A percentile compares a stretch with the other conserved stretches of the same genome.
phyloP scores from a whole-genome alignment of 805 yeast genomes.

The Cyberlindnera mississippiensis region DNA sequence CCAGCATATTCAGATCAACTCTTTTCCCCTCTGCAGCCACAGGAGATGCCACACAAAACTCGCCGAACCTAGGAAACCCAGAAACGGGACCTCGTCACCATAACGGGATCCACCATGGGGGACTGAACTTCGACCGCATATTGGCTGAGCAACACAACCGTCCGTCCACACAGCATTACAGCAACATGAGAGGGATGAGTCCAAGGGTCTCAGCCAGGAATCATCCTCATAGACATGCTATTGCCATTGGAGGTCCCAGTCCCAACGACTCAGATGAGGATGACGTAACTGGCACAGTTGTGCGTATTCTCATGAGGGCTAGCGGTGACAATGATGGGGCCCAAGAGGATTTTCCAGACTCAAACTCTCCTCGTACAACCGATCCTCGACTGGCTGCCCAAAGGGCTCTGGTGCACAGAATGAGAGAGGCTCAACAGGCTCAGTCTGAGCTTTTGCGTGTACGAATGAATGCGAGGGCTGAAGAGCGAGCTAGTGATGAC shows the following conservation, averaged over 20 bases:
- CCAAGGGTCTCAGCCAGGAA: constrained; percentile 1
- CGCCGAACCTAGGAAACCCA: background rate
- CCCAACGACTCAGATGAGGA: background rate
- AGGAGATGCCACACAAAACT: background rate
- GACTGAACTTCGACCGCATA: background rate
- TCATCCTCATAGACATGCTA: constrained; percentile 6
- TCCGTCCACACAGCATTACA: background rate
- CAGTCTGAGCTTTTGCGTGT: too few species aligned
- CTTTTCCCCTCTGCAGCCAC: background rate
- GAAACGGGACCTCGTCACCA: background rate
- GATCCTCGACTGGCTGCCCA: too few species aligned
- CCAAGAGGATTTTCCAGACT: too few species aligned
- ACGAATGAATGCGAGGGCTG: too few species aligned
- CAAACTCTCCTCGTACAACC: too few species aligned
- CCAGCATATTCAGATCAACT: too few species aligned
- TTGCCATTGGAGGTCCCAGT: constrained; percentile 1
- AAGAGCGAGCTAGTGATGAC: too few species aligned
- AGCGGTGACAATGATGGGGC: too few species aligned
- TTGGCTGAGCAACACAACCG: background rate
- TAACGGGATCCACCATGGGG: background rate
- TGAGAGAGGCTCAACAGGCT: too few species aligned
- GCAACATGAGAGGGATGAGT: background rate
- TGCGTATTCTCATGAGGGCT: too few species aligned
- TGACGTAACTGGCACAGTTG: too few species aligned
- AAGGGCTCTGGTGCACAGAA: too few species aligned